These are phyloP conservation scores for Adansonia rubrostipa DNA, from an alignment of 441 rosid genomes.

Conservation along the genomic window DNA sequence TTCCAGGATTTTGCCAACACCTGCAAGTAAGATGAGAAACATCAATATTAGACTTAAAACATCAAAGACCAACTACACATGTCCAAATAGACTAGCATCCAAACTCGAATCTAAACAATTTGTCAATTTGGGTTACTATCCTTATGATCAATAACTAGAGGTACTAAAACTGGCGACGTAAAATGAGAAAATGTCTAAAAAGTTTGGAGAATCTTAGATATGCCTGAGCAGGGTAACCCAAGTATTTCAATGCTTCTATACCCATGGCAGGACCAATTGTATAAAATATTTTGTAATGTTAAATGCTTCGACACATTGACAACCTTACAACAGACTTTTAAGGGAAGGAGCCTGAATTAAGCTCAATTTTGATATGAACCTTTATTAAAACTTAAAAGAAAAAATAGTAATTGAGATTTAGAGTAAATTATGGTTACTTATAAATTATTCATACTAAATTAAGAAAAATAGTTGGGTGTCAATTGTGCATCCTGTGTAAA, in stretches of 20 bases:
- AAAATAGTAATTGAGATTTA: too few relatives aligned
- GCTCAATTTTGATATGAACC: too few relatives aligned
- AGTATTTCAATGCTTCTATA: constrained; percentile 86
- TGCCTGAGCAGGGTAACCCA: constrained; percentile 98
- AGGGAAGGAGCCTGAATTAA: too few relatives aligned
- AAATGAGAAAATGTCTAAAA: neutral
- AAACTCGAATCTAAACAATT: neutral
- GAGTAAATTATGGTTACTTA: too few relatives aligned
- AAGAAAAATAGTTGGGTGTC: too few relatives aligned
- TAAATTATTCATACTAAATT: too few relatives aligned
- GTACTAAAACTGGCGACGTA: neutral
- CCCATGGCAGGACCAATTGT: constrained; percentile 98
- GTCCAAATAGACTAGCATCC: constrained; percentile 5
- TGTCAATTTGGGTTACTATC: too few relatives aligned
- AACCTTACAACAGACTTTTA: too few relatives aligned
- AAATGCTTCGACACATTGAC: too few relatives aligned
- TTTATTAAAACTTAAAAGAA: too few relatives aligned
- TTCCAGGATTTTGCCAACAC: constrained; percentile 92
- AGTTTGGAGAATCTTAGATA: constrained; percentile 14
- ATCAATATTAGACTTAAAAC: neutral
- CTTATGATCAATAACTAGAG: neutral
- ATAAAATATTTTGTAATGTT: constrained; percentile 19
- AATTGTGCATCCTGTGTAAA: too few relatives aligned
- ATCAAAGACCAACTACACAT: neutral
- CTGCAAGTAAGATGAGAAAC: constrained; percentile 43